Evolutionary conservation across 768 basidiomycete genomes (phyloP).

Genomic region (Calocera viscosa): DNA sequence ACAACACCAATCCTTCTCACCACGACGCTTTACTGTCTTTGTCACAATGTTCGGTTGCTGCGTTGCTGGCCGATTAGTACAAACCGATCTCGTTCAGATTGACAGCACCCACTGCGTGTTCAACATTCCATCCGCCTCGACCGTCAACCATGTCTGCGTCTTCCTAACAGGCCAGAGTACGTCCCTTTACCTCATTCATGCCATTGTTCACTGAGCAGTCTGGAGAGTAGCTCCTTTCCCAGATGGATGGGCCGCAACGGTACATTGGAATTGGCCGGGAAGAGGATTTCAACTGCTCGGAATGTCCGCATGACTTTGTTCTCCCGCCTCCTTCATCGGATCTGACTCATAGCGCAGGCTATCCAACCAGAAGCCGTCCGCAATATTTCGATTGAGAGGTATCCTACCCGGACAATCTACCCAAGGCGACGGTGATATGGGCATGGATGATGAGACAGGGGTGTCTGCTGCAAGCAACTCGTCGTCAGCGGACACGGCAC

Average conservation of each 20-base stretch:
- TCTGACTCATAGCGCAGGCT: slow-evolving; percentile 38
- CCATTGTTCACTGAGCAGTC: slow-evolving; percentile 10
- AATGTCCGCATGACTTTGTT: slow-evolving; percentile 43
- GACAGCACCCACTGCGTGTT: slow-evolving; percentile 76
- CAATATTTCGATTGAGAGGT: slow-evolving; percentile 71
- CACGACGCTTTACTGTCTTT: not conserved
- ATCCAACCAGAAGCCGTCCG: slow-evolving; percentile 80
- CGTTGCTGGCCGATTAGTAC: slow-evolving; percentile 26
- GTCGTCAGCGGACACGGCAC: slow-evolving; percentile 44
- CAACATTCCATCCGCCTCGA: slow-evolving; percentile 53
- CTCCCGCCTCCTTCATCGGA: not conserved
- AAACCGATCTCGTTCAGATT: slow-evolving; percentile 68
- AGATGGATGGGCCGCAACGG: slow-evolving; percentile 69
- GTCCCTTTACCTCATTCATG: slow-evolving; percentile 19
- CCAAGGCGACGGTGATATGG: slow-evolving; percentile 24
- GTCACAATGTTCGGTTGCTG: slow-evolving; percentile 19
- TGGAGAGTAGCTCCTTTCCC: slow-evolving; percentile 53
- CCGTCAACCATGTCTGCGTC: slow-evolving; percentile 75
- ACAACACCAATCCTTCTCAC: too few species aligned
- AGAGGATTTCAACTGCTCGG: slow-evolving; percentile 78
- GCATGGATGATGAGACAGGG: slow-evolving; percentile 24
- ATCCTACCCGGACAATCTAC: slow-evolving; percentile 36
- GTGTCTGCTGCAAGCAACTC: slow-evolving; percentile 22
- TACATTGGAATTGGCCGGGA: slow-evolving; percentile 78
- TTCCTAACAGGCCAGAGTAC: slow-evolving; percentile 68